Evolutionary conservation across 2,329 filamentous ascomycete species (phyloP).

Genomic region (Alternaria sp.): DNA sequence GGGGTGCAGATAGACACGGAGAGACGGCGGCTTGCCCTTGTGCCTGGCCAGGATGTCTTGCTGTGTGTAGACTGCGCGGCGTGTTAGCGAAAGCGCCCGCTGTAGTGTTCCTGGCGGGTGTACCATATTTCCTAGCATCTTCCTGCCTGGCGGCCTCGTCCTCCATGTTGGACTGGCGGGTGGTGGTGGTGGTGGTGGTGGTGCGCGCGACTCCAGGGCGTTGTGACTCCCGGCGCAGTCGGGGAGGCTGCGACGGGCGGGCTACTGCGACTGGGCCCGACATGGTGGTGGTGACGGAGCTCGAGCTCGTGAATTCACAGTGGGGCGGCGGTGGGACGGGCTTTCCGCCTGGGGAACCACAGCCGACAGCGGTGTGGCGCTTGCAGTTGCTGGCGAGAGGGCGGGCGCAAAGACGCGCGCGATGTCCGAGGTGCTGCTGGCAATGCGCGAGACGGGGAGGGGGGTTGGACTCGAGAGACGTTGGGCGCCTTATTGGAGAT

Average conservation of each 20-base stretch:
- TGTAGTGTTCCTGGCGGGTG: conserved; percentile 5
- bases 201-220: conserved; percentile 50
- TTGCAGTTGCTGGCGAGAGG: conserved; percentile 11
- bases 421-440: conserved; percentile 13
- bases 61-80: conserved; percentile 70
- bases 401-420: conserved; percentile 30
- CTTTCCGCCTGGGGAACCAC: conserved; percentile 24
- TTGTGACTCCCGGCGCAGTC: conserved; percentile 55
- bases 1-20: conserved; percentile 84
- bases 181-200: conserved; percentile 29
- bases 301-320: conserved; percentile 20
- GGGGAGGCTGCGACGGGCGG: conserved; percentile 54
- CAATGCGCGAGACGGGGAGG: conserved; percentile 10
- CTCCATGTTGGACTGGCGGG: conserved; percentile 42
- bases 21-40: conserved; percentile 74
- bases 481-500: conserved; percentile 1
- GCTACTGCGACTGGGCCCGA: conserved; percentile 45
- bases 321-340: conserved; percentile 28
- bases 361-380: conserved; percentile 20
- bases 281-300: conserved; percentile 35
- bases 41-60: conserved; percentile 85
- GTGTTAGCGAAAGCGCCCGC: conserved; percentile 19
- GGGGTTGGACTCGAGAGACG: conserved; percentile 2
- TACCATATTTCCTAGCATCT: conserved; percentile 43
- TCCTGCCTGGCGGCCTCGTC: conserved; percentile 42